Percentiles rank a stretch among this genome's conserved stretches.
phyloP scores from a whole-genome alignment of 352 stramenopile genomes.

The Phytophthora pistaciae region DNA sequence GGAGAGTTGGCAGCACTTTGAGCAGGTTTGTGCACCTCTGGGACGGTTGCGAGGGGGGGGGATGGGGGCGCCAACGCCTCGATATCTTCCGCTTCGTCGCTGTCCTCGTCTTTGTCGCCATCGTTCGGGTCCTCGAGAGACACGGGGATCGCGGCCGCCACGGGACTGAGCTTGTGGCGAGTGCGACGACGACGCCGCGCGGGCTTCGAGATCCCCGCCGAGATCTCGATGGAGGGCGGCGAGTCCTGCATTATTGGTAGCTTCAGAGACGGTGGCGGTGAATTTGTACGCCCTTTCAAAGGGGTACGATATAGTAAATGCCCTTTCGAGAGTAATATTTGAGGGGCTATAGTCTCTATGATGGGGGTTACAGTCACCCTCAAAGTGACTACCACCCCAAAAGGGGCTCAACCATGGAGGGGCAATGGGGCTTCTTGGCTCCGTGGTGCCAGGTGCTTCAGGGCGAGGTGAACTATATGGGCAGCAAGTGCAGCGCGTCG shows the following conservation, averaged over 20 bases:
- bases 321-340: too few species aligned
- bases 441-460: background rate
- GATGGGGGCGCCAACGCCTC: constrained; percentile 17
- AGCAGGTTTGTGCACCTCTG: constrained; percentile 10
- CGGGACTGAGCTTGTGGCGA: constrained; percentile 12
- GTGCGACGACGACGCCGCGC: constrained; percentile 29
- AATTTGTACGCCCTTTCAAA: too few species aligned
- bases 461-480: background rate
- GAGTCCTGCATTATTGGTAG: constrained; percentile 21
- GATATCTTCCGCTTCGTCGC: constrained; percentile 15
- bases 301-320: too few species aligned
- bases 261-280: too few species aligned
- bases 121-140: constrained; percentile 32
- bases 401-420: background rate
- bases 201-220: constrained; percentile 22
- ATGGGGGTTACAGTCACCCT: too few species aligned
- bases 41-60: constrained; percentile 16
- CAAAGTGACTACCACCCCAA: too few species aligned
- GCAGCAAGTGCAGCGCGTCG: background rate
- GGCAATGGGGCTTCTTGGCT: background rate
- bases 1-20: background rate
- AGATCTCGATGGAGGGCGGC: constrained; percentile 22
- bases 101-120: constrained; percentile 28
- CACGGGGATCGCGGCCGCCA: constrained; percentile 2
- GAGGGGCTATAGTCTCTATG: too few species aligned